These are phyloP conservation scores for Escallonia herrerae DNA, from an alignment of 129 eudicot species.

Conservation along the genomic window DNA sequence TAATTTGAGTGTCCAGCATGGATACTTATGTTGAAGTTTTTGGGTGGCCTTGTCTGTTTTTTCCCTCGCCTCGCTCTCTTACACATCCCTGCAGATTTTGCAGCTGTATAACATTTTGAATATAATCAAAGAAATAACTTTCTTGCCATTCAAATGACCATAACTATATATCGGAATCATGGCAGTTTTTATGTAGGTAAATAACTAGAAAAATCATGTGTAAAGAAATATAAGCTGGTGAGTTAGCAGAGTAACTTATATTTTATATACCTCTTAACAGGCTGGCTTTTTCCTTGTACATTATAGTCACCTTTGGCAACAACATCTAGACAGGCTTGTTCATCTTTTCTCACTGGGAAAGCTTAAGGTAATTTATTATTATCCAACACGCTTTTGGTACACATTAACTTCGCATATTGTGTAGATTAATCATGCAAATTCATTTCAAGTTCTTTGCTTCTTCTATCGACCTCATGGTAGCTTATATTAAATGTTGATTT, in stretches of 20 bases:
- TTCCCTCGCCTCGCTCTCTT: no score
- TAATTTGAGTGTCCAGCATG: no score
- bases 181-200: no score
- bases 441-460: background rate
- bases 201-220: no score
- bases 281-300: constrained; percentile 87
- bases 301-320: constrained; percentile 84
- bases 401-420: background rate
- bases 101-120: no score
- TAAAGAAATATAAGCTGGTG: background rate
- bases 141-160: no score
- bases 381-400: background rate
- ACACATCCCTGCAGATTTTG: no score
- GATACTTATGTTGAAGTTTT: no score
- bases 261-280: constrained; percentile 18
- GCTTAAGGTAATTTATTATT: constrained; percentile 47
- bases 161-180: no score
- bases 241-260: background rate
- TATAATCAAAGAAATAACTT: no score
- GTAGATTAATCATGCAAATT: background rate
- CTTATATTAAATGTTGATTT: background rate
- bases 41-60: no score
- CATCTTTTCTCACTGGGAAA: constrained; percentile 54
- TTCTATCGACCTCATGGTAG: no score
- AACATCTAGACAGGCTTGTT: constrained; percentile 67